A percentile compares a stretch with the other conserved stretches of the same genome.
Conservation (phyloP, 2,329 filamentous ascomycete species). For the Hypomyces perniciosus region DNA sequence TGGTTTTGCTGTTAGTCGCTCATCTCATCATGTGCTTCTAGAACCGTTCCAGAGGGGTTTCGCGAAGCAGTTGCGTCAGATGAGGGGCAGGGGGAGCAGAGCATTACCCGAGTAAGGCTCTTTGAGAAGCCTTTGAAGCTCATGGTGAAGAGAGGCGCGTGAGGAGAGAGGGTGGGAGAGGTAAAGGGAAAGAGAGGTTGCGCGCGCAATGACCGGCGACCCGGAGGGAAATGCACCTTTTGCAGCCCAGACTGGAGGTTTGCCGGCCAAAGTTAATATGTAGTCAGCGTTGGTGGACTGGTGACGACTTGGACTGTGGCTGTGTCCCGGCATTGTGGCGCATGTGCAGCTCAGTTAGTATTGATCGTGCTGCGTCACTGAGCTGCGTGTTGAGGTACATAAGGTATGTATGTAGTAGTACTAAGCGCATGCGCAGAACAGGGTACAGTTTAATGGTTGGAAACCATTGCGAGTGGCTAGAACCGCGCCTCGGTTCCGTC, state of each 20-base stretch:
- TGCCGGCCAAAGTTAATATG: slow-evolving; percentile 6
- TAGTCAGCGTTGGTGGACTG: slow-evolving; percentile 9
- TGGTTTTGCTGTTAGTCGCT: neutral
- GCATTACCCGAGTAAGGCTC: slow-evolving; percentile 71
- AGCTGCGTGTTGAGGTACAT: slow-evolving; percentile 1
- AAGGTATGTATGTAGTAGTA: neutral
- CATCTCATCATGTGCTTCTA: neutral
- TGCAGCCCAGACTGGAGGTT: slow-evolving; percentile 2
- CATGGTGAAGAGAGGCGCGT: slow-evolving; percentile 49
- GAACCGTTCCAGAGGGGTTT: slow-evolving; percentile 8
- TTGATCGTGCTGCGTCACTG: neutral
- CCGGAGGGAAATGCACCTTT: slow-evolving; percentile 6
- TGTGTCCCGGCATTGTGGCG: slow-evolving; percentile 17
- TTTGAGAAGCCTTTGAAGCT: slow-evolving; percentile 97
- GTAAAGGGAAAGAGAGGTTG: slow-evolving; percentile 6
- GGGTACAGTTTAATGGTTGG: no score
- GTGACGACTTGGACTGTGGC: slow-evolving; percentile 29
- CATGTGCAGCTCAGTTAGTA: neutral
- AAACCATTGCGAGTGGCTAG: no score
- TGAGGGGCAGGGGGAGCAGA: slow-evolving; percentile 25
- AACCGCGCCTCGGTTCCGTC: no score
- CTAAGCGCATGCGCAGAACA: neutral
- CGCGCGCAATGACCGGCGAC: slow-evolving; percentile 12
- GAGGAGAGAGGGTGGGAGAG: neutral
- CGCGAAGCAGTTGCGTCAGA: slow-evolving; percentile 15